Conservation (phyloP, 768 basidiomycete species). For the Tephrocybe sp. region DNA sequence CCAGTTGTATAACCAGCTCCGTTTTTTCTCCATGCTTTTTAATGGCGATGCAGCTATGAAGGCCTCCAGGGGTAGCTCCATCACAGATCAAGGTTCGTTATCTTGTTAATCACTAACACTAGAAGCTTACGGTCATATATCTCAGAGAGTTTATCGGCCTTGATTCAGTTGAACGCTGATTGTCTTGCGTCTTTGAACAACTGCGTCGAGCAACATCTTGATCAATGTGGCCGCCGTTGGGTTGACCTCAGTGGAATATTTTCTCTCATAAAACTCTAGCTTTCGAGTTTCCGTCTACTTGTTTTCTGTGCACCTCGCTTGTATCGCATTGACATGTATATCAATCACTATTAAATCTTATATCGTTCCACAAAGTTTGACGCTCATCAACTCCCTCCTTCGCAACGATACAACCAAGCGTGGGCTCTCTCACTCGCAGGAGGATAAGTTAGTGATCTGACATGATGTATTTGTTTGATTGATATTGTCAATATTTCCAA, state of each 20-base stretch:
- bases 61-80: slow-evolving; percentile 40
- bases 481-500: too few relatives aligned
- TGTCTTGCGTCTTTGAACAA: slow-evolving; percentile 51
- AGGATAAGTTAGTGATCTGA: too few relatives aligned
- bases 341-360: too few relatives aligned
- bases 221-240: slow-evolving; percentile 87
- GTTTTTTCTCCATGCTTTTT: slow-evolving; percentile 81
- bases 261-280: slow-evolving; percentile 68
- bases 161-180: slow-evolving; percentile 45
- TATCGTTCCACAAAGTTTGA: too few relatives aligned
- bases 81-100: slow-evolving; percentile 33
- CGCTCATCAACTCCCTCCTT: too few relatives aligned
- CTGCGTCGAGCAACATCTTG: slow-evolving; percentile 77
- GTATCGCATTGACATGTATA: too few relatives aligned
- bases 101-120: neutral
- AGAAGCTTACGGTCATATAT: neutral
- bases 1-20: slow-evolving; percentile 85
- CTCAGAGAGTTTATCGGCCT: slow-evolving; percentile 54
- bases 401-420: too few relatives aligned
- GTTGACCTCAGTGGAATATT: slow-evolving; percentile 81
- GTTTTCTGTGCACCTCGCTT: too few relatives aligned
- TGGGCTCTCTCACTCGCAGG: too few relatives aligned
- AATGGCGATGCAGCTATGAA: slow-evolving; percentile 62
- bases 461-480: too few relatives aligned
- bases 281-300: neutral